phyloP scores from a whole-genome alignment of 768 basidiomycete genomes.

The Dioszegia crocea region DNA sequence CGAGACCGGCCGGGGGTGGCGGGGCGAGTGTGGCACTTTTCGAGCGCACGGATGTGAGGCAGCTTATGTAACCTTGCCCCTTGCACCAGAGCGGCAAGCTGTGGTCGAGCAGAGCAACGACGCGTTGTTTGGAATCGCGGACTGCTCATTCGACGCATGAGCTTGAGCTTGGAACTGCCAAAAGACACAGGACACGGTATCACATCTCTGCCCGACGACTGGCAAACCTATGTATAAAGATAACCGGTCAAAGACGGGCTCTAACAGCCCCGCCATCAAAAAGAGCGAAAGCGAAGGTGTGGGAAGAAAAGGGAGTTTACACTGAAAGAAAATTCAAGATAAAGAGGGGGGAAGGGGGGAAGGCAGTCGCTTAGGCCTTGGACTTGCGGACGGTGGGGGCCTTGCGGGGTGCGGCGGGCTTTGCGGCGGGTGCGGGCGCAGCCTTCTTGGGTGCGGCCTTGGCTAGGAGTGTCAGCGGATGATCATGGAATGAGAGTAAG shows the following conservation, averaged over 20 bases:
- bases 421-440: conserved; percentile 26
- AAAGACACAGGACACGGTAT: conserved; percentile 10
- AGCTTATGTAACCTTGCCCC: too few relatives aligned
- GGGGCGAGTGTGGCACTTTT: too few relatives aligned
- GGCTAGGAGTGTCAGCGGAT: conserved; percentile 8
- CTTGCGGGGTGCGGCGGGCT: conserved; percentile 12
- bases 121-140: too few relatives aligned
- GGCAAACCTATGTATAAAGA: conserved; percentile 4
- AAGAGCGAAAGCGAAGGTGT: conserved; percentile 18
- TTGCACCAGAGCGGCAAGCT: too few relatives aligned
- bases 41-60: too few relatives aligned
- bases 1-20: too few relatives aligned
- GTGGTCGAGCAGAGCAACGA: too few relatives aligned
- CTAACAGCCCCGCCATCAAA: not conserved
- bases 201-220: not conserved
- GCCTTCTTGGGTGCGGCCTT: conserved; percentile 46
- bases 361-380: conserved; percentile 15
- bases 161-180: too few relatives aligned
- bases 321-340: not conserved
- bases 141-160: too few relatives aligned
- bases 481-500: not conserved
- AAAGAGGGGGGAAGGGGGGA: not conserved
- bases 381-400: conserved; percentile 6
- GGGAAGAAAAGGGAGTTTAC: not conserved
- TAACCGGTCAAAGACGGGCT: not conserved